phyloP scores from a whole-genome alignment of 129 eudicot genomes.

The Flaveria brownii region DNA sequence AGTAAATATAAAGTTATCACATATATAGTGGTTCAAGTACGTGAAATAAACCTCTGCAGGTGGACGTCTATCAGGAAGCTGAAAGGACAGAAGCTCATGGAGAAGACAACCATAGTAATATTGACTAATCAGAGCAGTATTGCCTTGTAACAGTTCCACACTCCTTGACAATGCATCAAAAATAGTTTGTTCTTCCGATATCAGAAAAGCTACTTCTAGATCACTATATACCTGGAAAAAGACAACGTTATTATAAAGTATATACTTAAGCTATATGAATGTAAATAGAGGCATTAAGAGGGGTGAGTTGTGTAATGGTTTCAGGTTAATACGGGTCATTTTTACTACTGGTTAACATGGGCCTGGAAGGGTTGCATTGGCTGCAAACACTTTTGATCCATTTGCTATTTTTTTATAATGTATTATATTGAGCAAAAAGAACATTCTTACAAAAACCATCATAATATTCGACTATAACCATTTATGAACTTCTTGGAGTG shows the following conservation, averaged over 20 bases:
- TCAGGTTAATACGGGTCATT: not conserved
- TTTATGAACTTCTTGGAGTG: not conserved
- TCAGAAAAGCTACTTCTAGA: slow-evolving; percentile 96
- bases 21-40: slow-evolving; percentile 10
- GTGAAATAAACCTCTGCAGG: slow-evolving; percentile 56
- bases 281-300: slow-evolving; percentile 4
- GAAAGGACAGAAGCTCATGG: slow-evolving; percentile 89
- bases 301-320: slow-evolving; percentile 1
- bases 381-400: no score
- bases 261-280: not conserved
- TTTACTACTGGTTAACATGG: not conserved
- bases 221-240: slow-evolving; percentile 77
- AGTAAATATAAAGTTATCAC: not conserved
- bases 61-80: slow-evolving; percentile 90
- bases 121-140: slow-evolving; percentile 85
- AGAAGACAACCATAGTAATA: slow-evolving; percentile 93
- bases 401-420: no score
- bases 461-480: no score
- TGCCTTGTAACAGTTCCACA: slow-evolving; percentile 88
- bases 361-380: no score
- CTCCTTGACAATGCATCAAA: slow-evolving; percentile 77
- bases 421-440: no score
- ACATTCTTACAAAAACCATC: no score
- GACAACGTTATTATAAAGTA: not conserved
- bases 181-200: slow-evolving; percentile 78